phyloP scores from a whole-genome alignment of 2,329 filamentous ascomycete genomes.

The Tetracladium maxilliforme region DNA sequence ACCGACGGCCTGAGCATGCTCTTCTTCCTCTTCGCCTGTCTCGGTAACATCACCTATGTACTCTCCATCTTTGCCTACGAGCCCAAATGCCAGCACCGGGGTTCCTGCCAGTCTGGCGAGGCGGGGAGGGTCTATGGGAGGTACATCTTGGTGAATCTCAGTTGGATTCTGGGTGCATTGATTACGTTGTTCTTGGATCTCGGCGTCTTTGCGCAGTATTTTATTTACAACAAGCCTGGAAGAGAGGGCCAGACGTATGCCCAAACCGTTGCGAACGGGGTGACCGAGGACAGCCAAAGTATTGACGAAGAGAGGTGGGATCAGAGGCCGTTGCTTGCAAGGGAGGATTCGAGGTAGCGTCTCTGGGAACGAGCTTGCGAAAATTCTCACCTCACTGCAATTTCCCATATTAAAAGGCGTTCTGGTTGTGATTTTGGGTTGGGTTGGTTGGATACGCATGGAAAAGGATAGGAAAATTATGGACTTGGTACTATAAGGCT shows the following conservation, averaged over 20 bases:
- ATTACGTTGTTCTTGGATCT: slow-evolving; percentile 78
- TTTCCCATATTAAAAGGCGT: too few relatives aligned
- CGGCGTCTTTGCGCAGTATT: slow-evolving; percentile 83
- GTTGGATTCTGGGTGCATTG: slow-evolving; percentile 80
- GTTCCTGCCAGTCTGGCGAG: slow-evolving; percentile 49
- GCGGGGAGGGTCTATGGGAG: slow-evolving; percentile 51
- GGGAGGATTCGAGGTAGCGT: too few relatives aligned
- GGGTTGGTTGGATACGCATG: too few relatives aligned
- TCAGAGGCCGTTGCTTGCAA: too few relatives aligned
- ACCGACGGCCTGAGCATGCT: slow-evolving; percentile 88
- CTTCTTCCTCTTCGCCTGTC: slow-evolving; percentile 92
- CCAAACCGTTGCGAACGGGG: too few relatives aligned
- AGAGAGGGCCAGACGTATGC: slow-evolving; percentile 10
- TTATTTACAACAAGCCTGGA: slow-evolving; percentile 52
- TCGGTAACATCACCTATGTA: slow-evolving; percentile 90
- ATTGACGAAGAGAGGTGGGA: too few relatives aligned
- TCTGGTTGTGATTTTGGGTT: too few relatives aligned
- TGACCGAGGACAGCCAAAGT: too few relatives aligned
- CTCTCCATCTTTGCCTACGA: slow-evolving; percentile 85
- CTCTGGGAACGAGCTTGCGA: too few relatives aligned
- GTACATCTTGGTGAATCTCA: slow-evolving; percentile 81
- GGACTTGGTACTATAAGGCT: too few relatives aligned
- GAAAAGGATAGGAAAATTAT: too few relatives aligned
- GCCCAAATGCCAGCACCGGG: slow-evolving; percentile 40
- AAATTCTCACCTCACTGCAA: too few relatives aligned